Evolutionary conservation across 345 rosid species (phyloP), one percentile per base, ranked within the genome.

Genomic region (Heritiera fomes): DNA sequence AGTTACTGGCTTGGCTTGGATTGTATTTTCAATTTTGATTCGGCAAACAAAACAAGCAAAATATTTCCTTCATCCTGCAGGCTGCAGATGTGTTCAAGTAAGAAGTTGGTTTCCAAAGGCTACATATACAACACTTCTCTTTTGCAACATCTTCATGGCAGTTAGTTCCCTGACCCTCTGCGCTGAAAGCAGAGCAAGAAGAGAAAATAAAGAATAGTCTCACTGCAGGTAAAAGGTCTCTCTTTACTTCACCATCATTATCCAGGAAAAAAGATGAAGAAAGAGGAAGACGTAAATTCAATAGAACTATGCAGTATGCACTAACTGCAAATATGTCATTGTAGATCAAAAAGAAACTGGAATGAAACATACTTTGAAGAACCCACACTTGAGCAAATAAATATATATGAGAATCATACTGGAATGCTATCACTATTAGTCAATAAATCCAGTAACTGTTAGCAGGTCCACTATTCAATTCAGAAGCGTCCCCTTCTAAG

Each of bases 401-500:
- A 53, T 1, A 17, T 14, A 14, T 17, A 4, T 15, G 59, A 53
- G 1, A 17, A 53, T 53, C 20, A 53, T 53, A 17, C 55, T 56
- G 10, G 62, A 58, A 8, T 3, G 11, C 12, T 7, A 58, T 58
- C 30, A 20, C 5, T 12, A 50, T 50, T 13, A 50, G 15, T 50
- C 12, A 50, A 50, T 23, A 55, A 18, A 18, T 17, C 23, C 23
- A 18, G 15, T 43, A 67, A 41, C 3, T 41, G 32, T 11, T 68
- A 20, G 55, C 18, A 68, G 7, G 60, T 50, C 43, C 12, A 12
- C 38, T 52, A 32, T 71, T 30, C 13, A 34, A 70, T 4, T 85
- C 80, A 89, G 81, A 92, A 82, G 1, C 92, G 90, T 66, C 98
- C 91, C 79, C 82, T 87, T 85, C 87, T 86, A 10, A 92, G 80